Evolutionary conservation across 169 alveolate genomes (phyloP), one percentile per base, ranked within the genome.

Genomic region (Cryptosporidium parvum): DNA sequence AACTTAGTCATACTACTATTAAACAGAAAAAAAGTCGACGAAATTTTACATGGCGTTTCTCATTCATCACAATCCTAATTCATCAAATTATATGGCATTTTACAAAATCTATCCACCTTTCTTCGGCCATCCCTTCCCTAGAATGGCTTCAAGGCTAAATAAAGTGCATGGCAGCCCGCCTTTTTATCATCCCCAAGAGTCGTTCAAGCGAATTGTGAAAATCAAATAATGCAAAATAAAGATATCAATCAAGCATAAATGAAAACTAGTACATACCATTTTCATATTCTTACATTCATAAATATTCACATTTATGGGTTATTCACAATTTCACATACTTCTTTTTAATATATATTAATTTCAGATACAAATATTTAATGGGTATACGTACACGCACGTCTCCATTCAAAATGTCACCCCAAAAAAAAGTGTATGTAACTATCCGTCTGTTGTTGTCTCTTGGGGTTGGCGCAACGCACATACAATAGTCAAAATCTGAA

Each of bases 381-480:
- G 51, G 65, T 45, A 52, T 71, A 51, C 69, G 69, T 52, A 33
- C 69, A 71, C 85, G 69, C 85, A 52, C 33, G 39, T 45, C 45
- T 70, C 86, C 68, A 42, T 26, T 29, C 70, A 75, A 56, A 75
- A 56, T 75, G 86, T 75, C 86, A 75, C 86, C 89, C 89, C 62
- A 59, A 45, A 39, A 69, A 59, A 61, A 80, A 80, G 89, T 80
- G 89, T 80, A 80, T 80, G 89, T 80, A 80, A 80, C 89, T 80
- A 80, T 80, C 89, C 89, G 89, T 80, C 75, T 31, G 89, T 59
- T 80, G 80, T 59, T 80, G 89, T 80, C 89, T 80, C 89, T 65
- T 80, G 48, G 23, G 89, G 56, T 75, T 42, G 89, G 89, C 89
- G 89, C 89, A 80, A 80, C 89, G 89, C 89, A 80, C 89, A 80